Base-by-base conservation (phyloP, 768 basidiomycete genomes). In the Lanmaoa pseudosensibilis region DNA sequence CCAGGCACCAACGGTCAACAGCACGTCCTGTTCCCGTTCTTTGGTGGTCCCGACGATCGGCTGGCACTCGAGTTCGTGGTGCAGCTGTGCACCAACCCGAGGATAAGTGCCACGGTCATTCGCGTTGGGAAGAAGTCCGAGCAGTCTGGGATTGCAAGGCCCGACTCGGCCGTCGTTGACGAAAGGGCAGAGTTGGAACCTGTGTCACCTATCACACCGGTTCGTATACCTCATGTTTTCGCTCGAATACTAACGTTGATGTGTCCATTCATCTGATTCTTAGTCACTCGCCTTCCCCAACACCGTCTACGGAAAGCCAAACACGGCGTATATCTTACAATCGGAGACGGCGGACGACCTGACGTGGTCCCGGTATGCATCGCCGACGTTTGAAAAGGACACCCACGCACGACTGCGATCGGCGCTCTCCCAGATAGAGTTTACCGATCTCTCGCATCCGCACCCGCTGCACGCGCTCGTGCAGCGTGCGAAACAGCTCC, bases 41-140 rank as follows among this genome's bases (percentile, higher is more conserved):
- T 93, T 68, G 96, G 96, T 37, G 96, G 96, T 0, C 86, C 92
- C 0, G 96, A 99, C 68, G 96, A 98, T 69, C 84, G 97, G 1
- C 78, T 93, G 21, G 92, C 92, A 0, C 74, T 98, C 27, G 74
- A 81, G 32, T 84, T 98, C 64, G 83, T 92, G 5, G 83, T 91
- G 34, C 95, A 98, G 69, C 66, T 90, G 30, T 90, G 94, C 54
- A 71, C 73, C 33, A 86, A 88, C 58, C 69, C 81, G 0, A 73
- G 70, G 36, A 79, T 92, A 0, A 81, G 72, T 5, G 97, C 92
- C 1, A 93, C 90, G 0, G 83, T 93, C 0, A 74, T 96, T 2
- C 77, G 86, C 47, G 75, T 96, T 33, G 64, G 61, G 21, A 85
- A 79, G 69, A 63, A 37, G 7, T 3, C 50, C 0, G 46, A 47